phyloP scores from a whole-genome alignment of 371 early-diverging fungal species.

The Capniomyces stellatus region DNA sequence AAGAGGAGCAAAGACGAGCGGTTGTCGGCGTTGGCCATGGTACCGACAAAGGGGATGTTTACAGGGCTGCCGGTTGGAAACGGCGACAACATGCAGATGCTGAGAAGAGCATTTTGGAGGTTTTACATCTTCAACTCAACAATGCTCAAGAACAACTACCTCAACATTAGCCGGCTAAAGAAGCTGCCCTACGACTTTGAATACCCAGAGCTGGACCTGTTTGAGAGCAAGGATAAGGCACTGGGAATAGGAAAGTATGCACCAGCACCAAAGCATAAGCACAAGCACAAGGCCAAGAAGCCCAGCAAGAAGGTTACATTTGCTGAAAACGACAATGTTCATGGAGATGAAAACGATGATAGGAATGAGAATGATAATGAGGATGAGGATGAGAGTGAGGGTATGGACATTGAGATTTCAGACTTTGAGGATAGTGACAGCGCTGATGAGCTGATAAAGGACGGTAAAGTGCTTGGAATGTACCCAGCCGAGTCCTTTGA shows the following conservation, averaged over 20 bases:
- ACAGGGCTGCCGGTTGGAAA: not conserved
- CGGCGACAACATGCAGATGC: not conserved
- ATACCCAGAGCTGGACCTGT: too few species aligned
- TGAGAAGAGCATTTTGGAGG: not conserved
- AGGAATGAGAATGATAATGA: not conserved
- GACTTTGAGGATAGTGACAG: not conserved
- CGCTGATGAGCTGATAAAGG: not conserved
- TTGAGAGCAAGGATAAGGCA: too few species aligned
- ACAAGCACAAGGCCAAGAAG: too few species aligned
- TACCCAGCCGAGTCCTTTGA: too few species aligned
- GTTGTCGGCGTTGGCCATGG: not conserved
- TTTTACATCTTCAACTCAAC: not conserved
- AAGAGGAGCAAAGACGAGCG: not conserved
- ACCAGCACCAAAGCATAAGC: too few species aligned
- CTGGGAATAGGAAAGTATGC: too few species aligned
- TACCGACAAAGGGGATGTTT: not conserved
- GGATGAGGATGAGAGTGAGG: not conserved
- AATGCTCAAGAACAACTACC: too few species aligned
- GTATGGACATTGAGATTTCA: not conserved
- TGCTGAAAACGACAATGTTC: not conserved
- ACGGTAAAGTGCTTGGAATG: not conserved
- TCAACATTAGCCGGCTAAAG: too few species aligned
- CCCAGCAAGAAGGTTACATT: too few species aligned
- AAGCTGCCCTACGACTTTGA: too few species aligned
- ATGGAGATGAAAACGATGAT: not conserved